A percentile compares a stretch with the other conserved stretches of the same genome.
These are phyloP conservation scores for Xerocomus spinulosus DNA, from an alignment of 768 basidiomycete species.

Conservation along the genomic window DNA sequence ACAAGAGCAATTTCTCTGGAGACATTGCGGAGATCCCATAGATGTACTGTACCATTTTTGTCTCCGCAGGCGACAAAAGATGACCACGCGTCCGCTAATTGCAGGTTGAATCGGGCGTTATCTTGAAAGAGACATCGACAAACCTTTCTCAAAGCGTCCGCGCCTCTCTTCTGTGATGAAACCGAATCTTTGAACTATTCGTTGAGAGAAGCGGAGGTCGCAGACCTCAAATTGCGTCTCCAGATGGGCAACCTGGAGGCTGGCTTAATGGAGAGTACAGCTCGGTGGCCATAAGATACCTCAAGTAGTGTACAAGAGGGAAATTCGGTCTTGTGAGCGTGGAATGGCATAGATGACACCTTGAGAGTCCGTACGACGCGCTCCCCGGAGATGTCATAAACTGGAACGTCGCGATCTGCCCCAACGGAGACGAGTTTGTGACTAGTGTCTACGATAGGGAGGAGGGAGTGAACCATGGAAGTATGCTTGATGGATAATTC, in stretches of 20 bases:
- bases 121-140: slow-evolving; percentile 6
- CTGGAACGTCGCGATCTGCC: slow-evolving; percentile 42
- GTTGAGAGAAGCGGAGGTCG: slow-evolving; percentile 38
- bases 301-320: slow-evolving; percentile 42
- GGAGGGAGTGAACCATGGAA: slow-evolving; percentile 40
- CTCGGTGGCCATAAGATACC: slow-evolving; percentile 26
- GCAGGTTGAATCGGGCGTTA: slow-evolving; percentile 14
- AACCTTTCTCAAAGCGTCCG: slow-evolving; percentile 46
- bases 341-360: slow-evolving; percentile 41
- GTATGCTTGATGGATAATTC: slow-evolving; percentile 40
- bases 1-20: slow-evolving; percentile 24
- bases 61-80: slow-evolving; percentile 42
- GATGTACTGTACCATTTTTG: slow-evolving; percentile 36
- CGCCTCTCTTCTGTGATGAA: slow-evolving; percentile 34
- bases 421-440: slow-evolving; percentile 45
- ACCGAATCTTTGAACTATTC: slow-evolving; percentile 42
- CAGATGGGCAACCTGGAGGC: slow-evolving; percentile 42
- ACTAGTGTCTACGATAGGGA: slow-evolving; percentile 41
- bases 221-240: slow-evolving; percentile 52
- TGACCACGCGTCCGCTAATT: slow-evolving; percentile 27
- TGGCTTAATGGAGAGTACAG: neutral
- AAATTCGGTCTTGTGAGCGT: slow-evolving; percentile 36
- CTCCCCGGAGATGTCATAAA: slow-evolving; percentile 46
- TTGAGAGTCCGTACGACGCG: slow-evolving; percentile 39
- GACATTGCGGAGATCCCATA: slow-evolving; percentile 47